Evolutionary conservation across 1,139 yeast genomes (phyloP).

Genomic region (Pichia sp.): DNA sequence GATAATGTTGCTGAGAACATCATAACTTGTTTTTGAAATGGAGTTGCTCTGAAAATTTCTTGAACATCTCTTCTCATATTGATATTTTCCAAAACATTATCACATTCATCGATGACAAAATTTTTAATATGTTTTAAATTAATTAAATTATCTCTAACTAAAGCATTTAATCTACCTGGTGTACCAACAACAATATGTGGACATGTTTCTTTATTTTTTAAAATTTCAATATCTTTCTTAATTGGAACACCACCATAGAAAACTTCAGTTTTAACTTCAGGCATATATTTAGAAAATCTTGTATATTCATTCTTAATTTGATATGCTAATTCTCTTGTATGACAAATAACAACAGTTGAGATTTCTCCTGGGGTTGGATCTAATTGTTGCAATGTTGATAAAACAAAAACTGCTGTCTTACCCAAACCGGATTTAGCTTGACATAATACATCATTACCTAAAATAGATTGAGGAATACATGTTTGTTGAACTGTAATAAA

Average conservation of each 20-base stretch:
- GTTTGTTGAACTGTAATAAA: constrained; percentile 81
- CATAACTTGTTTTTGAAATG: constrained; percentile 98
- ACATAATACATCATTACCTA: constrained; percentile 96
- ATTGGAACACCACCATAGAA: constrained; percentile 96
- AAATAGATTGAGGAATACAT: constrained; percentile 95
- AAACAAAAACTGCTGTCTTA: constrained; percentile 96
- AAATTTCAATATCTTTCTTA: constrained; percentile 76
- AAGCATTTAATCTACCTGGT: constrained; percentile 95
- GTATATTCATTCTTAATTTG: constrained; percentile 97
- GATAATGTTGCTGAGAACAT: constrained; percentile 97
- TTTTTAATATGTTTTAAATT: constrained; percentile 88
- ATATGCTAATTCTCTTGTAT: constrained; percentile 97
- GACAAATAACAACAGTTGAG: constrained; percentile 90
- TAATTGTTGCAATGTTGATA: constrained; percentile 92
- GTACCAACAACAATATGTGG: constrained; percentile 98
- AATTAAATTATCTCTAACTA: constrained; percentile 84
- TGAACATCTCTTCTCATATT: constrained; percentile 98
- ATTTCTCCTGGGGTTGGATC: constrained; percentile 98
- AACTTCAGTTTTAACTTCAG: constrained; percentile 94
- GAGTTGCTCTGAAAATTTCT: constrained; percentile 95
- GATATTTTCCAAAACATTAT: constrained; percentile 85
- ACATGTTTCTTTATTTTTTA: constrained; percentile 88
- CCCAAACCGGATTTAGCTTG: constrained; percentile 99
- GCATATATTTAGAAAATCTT: constrained; percentile 97
- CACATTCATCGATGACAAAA: constrained; percentile 97